A percentile compares a stretch with the other conserved stretches of the same genome.
phyloP scores from a whole-genome alignment of 1,284 basidiomycete genomes.

The Fomitopsis pinicola region DNA sequence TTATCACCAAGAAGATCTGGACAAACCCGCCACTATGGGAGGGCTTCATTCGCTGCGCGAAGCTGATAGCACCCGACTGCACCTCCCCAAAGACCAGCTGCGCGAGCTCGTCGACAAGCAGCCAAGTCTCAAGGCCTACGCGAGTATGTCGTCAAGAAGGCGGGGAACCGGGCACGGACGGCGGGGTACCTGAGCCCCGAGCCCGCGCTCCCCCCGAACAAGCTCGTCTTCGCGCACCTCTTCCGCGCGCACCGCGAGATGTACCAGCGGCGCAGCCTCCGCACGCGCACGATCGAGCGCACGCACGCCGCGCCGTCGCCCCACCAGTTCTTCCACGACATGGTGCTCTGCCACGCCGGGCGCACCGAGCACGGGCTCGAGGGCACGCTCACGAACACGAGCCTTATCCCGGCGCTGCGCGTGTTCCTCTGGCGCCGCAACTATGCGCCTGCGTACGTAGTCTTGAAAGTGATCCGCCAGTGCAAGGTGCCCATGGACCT shows the following conservation, averaged over 20 bases:
- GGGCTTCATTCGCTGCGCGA: constrained; percentile 94
- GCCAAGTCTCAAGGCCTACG: constrained; percentile 82
- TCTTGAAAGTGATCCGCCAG: constrained; percentile 29
- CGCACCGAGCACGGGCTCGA: constrained; percentile 7
- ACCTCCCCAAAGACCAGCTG: constrained; percentile 91
- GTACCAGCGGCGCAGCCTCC: constrained; percentile 21
- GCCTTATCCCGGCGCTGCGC: constrained; percentile 38
- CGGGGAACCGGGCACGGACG: constrained; percentile 74
- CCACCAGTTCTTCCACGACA: constrained; percentile 43
- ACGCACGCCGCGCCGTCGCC: constrained; percentile 24
- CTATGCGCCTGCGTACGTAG: constrained; percentile 41
- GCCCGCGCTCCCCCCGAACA: constrained; percentile 32
- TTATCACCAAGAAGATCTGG: constrained; percentile 98
- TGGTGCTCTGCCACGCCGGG: constrained; percentile 34
- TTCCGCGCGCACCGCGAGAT: constrained; percentile 34
- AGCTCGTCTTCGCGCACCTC: constrained; percentile 39
- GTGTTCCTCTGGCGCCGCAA: constrained; percentile 40
- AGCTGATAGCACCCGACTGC: constrained; percentile 86
- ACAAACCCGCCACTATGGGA: constrained; percentile 94
- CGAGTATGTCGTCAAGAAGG: constrained; percentile 84
- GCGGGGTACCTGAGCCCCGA: constrained; percentile 56
- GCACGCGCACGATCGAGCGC: constrained; percentile 16
- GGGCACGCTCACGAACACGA: constrained; percentile 27
- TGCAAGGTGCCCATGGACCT: constrained; percentile 29
- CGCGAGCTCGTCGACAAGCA: constrained; percentile 87